These are phyloP conservation scores for Mortierella polycephala DNA, from an alignment of 371 early-diverging fungal genomes.

Conservation along the genomic window DNA sequence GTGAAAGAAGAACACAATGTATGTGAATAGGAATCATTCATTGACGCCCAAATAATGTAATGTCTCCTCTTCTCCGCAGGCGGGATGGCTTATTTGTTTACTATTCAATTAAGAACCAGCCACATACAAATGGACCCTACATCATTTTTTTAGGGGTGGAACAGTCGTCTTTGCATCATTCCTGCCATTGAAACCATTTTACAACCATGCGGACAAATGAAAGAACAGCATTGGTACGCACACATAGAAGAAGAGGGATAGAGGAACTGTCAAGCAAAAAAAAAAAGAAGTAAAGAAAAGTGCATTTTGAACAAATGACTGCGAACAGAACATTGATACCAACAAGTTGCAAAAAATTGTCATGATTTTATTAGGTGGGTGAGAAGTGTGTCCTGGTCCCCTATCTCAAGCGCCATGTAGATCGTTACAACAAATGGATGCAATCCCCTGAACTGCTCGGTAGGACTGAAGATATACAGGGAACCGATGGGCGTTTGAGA, in stretches of 20 bases:
- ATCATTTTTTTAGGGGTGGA: no score
- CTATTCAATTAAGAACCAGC: neutral
- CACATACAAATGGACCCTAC: no score
- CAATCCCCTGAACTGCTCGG: conserved; percentile 85
- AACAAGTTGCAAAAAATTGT: neutral
- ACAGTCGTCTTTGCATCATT: no score
- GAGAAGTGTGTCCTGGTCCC: conserved; percentile 82
- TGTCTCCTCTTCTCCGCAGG: no score
- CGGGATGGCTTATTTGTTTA: neutral
- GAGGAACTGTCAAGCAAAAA: conserved; percentile 19
- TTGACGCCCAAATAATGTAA: no score
- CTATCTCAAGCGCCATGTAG: conserved; percentile 87
- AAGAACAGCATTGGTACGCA: conserved; percentile 55
- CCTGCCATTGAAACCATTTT: neutral
- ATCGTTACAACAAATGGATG: conserved; percentile 95
- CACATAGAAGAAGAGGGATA: neutral
- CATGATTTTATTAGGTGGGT: conserved; percentile 64
- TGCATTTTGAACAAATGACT: conserved; percentile 14
- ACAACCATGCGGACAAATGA: conserved; percentile 61
- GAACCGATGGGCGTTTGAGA: neutral
- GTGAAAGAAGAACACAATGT: neutral
- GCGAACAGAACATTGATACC: no score
- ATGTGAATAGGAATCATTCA: no score
- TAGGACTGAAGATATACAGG: conserved; percentile 13
- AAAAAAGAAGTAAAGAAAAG: neutral